Evolutionary conservation across 441 rosid genomes (phyloP).

Genomic region (Daphne laureola): DNA sequence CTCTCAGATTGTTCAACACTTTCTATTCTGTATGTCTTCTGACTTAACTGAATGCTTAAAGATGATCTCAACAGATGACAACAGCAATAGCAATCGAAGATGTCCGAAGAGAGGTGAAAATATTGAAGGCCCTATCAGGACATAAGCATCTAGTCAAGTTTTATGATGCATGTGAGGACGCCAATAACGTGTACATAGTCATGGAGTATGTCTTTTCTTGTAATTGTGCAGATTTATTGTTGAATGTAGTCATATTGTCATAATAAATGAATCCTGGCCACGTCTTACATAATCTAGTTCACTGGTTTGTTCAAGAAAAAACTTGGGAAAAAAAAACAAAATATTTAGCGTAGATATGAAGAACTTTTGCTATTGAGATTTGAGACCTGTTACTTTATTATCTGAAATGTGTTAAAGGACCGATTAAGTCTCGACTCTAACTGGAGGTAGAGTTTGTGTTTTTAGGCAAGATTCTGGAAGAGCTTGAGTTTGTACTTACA

Average conservation of each 20-base stretch:
- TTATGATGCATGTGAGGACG: constrained; percentile 88
- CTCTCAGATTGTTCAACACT: constrained; percentile 1
- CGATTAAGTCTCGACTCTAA: background rate
- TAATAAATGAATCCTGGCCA: constrained; percentile 11
- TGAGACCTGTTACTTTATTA: too few species aligned
- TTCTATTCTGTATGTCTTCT: too few species aligned
- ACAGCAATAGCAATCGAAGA: constrained; percentile 92
- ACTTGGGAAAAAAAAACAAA: too few species aligned
- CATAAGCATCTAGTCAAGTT: constrained; percentile 75
- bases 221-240: constrained; percentile 11
- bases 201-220: constrained; percentile 81
- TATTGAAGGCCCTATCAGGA: constrained; percentile 79
- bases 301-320: too few species aligned
- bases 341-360: too few species aligned
- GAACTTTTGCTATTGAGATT: too few species aligned
- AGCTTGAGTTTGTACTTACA: constrained; percentile 10
- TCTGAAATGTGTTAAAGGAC: background rate
- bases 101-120: constrained; percentile 91
- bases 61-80: constrained; percentile 61
- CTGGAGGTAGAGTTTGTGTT: too few species aligned
- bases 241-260: constrained; percentile 8
- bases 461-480: too few species aligned
- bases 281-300: background rate
- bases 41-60: too few species aligned
- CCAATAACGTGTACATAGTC: constrained; percentile 87